A percentile compares a stretch with the other conserved stretches of the same genome.
phyloP scores from a whole-genome alignment of 2,329 filamentous ascomycete species.

The Talaromyces pinophilus region DNA sequence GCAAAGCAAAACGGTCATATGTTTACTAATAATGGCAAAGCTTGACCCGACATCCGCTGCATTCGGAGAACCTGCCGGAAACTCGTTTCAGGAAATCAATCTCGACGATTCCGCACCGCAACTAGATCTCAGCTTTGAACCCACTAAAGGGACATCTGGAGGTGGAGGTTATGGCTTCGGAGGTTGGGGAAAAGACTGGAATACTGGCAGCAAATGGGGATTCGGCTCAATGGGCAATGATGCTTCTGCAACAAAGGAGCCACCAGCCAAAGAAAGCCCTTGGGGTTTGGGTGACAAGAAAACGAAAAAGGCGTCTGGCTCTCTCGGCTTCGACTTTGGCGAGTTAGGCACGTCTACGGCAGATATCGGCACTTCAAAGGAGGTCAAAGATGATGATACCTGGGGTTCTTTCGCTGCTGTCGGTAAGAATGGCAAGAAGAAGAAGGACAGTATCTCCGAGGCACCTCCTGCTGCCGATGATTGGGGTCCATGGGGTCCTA shows the following conservation, averaged over 20 bases:
- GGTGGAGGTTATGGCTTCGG: slow-evolving; percentile 51
- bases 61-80: slow-evolving; percentile 42
- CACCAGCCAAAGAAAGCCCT: slow-evolving; percentile 39
- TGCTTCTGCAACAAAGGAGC: slow-evolving; percentile 34
- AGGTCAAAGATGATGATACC: slow-evolving; percentile 38
- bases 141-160: slow-evolving; percentile 44
- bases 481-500: slow-evolving; percentile 30
- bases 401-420: slow-evolving; percentile 40
- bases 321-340: slow-evolving; percentile 47
- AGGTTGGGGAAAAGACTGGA: slow-evolving; percentile 63
- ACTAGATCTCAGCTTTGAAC: slow-evolving; percentile 58
- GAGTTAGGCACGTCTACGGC: slow-evolving; percentile 45
- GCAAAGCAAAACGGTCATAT: neutral
- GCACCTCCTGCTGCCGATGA: slow-evolving; percentile 28
- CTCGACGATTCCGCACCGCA: slow-evolving; percentile 62
- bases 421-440: slow-evolving; percentile 51
- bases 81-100: slow-evolving; percentile 69
- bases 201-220: slow-evolving; percentile 52
- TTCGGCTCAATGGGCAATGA: slow-evolving; percentile 43
- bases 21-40: slow-evolving; percentile 22
- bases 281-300: slow-evolving; percentile 44
- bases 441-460: slow-evolving; percentile 40
- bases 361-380: slow-evolving; percentile 43
- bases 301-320: slow-evolving; percentile 38
- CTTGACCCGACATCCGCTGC: slow-evolving; percentile 38